Conservation (phyloP, 768 basidiomycete genomes). For the Russula sp. region DNA sequence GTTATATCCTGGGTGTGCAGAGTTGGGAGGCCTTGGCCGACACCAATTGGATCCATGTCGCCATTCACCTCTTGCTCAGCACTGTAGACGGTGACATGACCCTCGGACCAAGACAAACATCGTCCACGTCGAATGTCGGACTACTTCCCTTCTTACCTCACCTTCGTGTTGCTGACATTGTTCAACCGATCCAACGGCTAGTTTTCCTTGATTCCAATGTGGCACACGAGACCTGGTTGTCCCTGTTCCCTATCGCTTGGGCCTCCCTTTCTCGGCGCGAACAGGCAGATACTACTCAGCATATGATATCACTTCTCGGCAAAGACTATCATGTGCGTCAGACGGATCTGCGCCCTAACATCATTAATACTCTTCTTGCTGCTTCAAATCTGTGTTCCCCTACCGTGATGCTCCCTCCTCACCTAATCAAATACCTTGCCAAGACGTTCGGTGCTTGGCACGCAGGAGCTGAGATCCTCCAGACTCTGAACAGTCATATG, state of each 20-base stretch:
- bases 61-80: slow-evolving; percentile 84
- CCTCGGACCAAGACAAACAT: slow-evolving; percentile 38
- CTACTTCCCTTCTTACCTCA: slow-evolving; percentile 35
- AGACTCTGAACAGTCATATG: slow-evolving; percentile 64
- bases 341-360: slow-evolving; percentile 81
- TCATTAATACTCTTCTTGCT: slow-evolving; percentile 83
- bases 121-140: slow-evolving; percentile 28
- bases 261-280: slow-evolving; percentile 76
- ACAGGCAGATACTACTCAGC: slow-evolving; percentile 81
- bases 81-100: slow-evolving; percentile 41
- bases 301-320: slow-evolving; percentile 83
- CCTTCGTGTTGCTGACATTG: slow-evolving; percentile 43
- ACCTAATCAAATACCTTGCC: slow-evolving; percentile 91
- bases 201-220: slow-evolving; percentile 70
- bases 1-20: slow-evolving; percentile 88
- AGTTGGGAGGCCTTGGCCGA: slow-evolving; percentile 92
- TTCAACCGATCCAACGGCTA: slow-evolving; percentile 76
- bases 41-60: slow-evolving; percentile 90
- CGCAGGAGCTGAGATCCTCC: slow-evolving; percentile 77
- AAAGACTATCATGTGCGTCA: slow-evolving; percentile 92
- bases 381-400: slow-evolving; percentile 83
- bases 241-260: slow-evolving; percentile 84
- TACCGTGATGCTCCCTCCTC: slow-evolving; percentile 83
- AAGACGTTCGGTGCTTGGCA: slow-evolving; percentile 98
- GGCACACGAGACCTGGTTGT: slow-evolving; percentile 81